A percentile compares a stretch with the other conserved stretches of the same genome.
Evolutionary conservation across 2,329 filamentous ascomycete species (phyloP).

Genomic region (Aspergillus fischeri): DNA sequence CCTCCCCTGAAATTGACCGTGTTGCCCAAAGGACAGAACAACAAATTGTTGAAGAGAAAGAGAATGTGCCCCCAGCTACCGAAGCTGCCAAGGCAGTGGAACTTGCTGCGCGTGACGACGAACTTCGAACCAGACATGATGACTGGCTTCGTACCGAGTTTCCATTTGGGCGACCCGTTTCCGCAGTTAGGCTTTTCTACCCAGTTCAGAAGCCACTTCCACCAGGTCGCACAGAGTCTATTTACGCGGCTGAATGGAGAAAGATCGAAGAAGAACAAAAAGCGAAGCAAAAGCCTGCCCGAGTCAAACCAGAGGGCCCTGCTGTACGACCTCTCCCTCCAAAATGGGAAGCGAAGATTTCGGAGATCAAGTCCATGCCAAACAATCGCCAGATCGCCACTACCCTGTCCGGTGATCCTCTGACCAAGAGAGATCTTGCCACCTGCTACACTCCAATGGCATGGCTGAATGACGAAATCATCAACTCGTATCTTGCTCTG

Average conservation of each 20-base stretch:
- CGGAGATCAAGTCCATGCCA: conserved; percentile 25
- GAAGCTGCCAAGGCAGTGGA: neutral
- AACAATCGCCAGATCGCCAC: conserved; percentile 25
- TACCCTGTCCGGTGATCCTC: conserved; percentile 32
- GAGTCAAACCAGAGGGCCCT: conserved; percentile 23
- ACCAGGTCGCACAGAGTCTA: conserved; percentile 23
- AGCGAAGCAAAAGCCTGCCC: conserved; percentile 16
- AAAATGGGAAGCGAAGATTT: conserved; percentile 34
- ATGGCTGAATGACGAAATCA: conserved; percentile 47
- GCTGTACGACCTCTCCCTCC: conserved; percentile 32
- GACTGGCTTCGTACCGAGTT: conserved; percentile 18
- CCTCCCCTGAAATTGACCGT: neutral
- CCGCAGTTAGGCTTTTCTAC: conserved; percentile 27
- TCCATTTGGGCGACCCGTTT: conserved; percentile 24
- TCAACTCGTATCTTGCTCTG: conserved; percentile 44
- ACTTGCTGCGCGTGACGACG: neutral
- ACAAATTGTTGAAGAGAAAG: conserved; percentile 9
- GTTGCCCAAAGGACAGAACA: neutral
- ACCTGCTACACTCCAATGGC: conserved; percentile 33
- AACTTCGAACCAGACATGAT: conserved; percentile 11
- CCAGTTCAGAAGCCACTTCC: conserved; percentile 20
- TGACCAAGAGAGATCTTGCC: conserved; percentile 33
- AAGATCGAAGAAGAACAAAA: conserved; percentile 23
- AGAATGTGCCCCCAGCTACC: conserved; percentile 11
- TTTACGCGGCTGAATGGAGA: conserved; percentile 26